These are phyloP conservation scores for Phaffomyces thermotolerans DNA, from an alignment of 805 yeast species.

Conservation along the genomic window DNA sequence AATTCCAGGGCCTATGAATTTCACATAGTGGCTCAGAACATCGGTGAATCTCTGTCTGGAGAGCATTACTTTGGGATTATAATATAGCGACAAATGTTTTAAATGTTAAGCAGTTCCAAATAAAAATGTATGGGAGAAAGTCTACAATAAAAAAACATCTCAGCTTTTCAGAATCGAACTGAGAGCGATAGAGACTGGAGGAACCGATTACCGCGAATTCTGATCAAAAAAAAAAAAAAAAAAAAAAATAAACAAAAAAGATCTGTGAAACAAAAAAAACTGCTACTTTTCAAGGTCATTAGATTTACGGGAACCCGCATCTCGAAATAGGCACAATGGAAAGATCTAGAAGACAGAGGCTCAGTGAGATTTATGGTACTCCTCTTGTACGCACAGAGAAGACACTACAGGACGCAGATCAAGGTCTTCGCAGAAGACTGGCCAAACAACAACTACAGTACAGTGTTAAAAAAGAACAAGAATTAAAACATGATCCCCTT, in stretches of 20 bases:
- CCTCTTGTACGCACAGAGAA: slow-evolving; percentile 9
- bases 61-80: background rate
- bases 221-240: too few species aligned
- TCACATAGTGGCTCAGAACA: slow-evolving; percentile 35
- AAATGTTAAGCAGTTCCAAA: too few species aligned
- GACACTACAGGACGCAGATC: slow-evolving; percentile 9
- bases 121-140: too few species aligned
- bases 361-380: slow-evolving; percentile 21
- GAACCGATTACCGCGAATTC: too few species aligned
- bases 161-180: too few species aligned
- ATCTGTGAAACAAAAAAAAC: too few species aligned
- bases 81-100: too few species aligned
- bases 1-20: slow-evolving; percentile 73
- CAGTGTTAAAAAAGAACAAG: slow-evolving; percentile 3
- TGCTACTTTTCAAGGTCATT: too few species aligned
- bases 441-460: slow-evolving; percentile 12
- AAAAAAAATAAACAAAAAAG: too few species aligned
- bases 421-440: slow-evolving; percentile 2
- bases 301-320: too few species aligned
- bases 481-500: background rate
- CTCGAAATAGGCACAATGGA: slow-evolving; percentile 15
- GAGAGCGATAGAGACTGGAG: too few species aligned
- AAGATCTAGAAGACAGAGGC: slow-evolving; percentile 24
- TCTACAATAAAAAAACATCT: too few species aligned
- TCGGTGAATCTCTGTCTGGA: background rate